Base-by-base conservation (phyloP, 2,329 filamentous ascomycete genomes). In the Alternaria viburni region DNA sequence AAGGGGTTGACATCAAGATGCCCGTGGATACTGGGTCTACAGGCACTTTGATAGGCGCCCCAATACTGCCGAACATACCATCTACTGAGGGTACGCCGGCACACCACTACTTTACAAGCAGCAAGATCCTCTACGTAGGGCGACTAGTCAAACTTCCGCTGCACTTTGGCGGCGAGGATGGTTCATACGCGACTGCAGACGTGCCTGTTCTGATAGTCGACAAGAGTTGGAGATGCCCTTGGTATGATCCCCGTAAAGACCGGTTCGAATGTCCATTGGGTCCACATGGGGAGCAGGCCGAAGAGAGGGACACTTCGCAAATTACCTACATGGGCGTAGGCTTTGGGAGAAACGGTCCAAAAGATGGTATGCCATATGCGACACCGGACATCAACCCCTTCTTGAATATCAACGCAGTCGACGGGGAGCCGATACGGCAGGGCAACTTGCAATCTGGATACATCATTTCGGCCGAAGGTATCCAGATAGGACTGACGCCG, bases 321-420 rank as follows among this genome's bases (percentile, higher is more conserved):
- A 79, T 79, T 30, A 78, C 69, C 17, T 79, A 79, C 59, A 79
- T 79, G 77, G 77, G 77, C 9, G 69, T 79, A 45, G 77, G 77
- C 2, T 79, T 79, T 30, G 76, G 76, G 7, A 68, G 77, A 41
- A 79, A 79, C 49, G 61, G 60, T 26, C 64, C 67, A 8, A 71
- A 62, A 15, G 73, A 76, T 23, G 73, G 71, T 8, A 74, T 77
- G 72, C 72, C 72, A 6, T 72, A 69, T 57, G 76, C 69, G 36
- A 60, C 70, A 19, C 75, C 77, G 5, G 64, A 61, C 17, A 68
- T 71, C 43, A 80, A 81, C 54, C 74, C 79, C 1, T 80, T 79
- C 41, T 50, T 80, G 54, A 81, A 81, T 45, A 64, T 80, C 47
- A 57, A 71, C 15, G 56, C 68, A 5, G 71, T 79, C 44, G 70